These are phyloP conservation scores for Funneliformis geosporum DNA, from an alignment of 192 early-diverging fungal species.

Conservation along the genomic window DNA sequence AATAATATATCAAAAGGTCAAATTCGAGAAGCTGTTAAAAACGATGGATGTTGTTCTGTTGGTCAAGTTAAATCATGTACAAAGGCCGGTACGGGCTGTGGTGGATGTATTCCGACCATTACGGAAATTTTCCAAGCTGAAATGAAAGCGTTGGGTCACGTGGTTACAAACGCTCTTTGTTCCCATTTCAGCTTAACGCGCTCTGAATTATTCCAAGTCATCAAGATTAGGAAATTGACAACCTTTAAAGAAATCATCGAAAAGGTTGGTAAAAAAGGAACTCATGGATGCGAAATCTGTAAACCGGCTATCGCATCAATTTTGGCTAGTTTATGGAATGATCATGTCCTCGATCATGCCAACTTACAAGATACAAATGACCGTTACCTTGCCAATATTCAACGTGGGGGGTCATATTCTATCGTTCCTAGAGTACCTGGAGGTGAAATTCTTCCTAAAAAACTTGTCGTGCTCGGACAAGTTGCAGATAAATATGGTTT, in stretches of 20 bases:
- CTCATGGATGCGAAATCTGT: slow-evolving; percentile 61
- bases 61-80: slow-evolving; percentile 62
- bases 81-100: slow-evolving; percentile 62
- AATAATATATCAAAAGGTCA: slow-evolving; percentile 69
- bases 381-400: slow-evolving; percentile 68
- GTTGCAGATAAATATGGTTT: slow-evolving; percentile 64
- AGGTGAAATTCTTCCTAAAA: slow-evolving; percentile 69
- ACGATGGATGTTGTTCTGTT: slow-evolving; percentile 46
- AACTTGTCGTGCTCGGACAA: slow-evolving; percentile 58
- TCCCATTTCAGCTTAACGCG: slow-evolving; percentile 63
- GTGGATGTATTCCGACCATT: slow-evolving; percentile 64
- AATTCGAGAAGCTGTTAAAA: slow-evolving; percentile 46
- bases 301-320: slow-evolving; percentile 68
- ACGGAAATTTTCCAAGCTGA: slow-evolving; percentile 60
- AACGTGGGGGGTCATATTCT: slow-evolving; percentile 64
- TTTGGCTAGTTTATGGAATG: slow-evolving; percentile 64
- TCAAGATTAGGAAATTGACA: slow-evolving; percentile 53
- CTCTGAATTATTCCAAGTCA: slow-evolving; percentile 61
- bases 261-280: slow-evolving; percentile 41
- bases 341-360: slow-evolving; percentile 58
- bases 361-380: slow-evolving; percentile 69
- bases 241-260: slow-evolving; percentile 58
- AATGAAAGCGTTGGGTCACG: slow-evolving; percentile 57
- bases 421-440: slow-evolving; percentile 68
- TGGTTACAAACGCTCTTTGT: slow-evolving; percentile 54